Evolutionary conservation across 148 eudicot genomes (phyloP), one percentile per base, ranked within the genome.

Genomic region (Nyssa sinensis): DNA sequence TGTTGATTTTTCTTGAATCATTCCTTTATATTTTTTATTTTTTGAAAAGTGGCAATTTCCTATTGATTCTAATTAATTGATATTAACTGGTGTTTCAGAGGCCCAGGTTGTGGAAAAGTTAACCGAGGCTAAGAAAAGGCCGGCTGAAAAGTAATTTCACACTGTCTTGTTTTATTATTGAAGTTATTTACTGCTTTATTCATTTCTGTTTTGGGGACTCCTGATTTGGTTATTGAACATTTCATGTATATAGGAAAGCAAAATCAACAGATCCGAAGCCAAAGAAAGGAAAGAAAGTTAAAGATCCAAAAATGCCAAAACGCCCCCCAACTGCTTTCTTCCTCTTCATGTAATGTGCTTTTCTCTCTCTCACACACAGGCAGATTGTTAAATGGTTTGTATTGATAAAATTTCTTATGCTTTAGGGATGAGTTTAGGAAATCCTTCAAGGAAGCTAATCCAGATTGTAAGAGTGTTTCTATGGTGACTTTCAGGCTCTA

Each of bases 391-490:
- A 0, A 5, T 55, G 59, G 4, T 19, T n/a, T 17, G 16, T 13
- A 44, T 12, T 14, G 16, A 12, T 4, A 1, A 1, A 44, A 44
- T 0, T 35, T 16, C 37, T 5, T 32, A 21, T 77, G 57, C 30
- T 70, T 28, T 71, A 94, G 98, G 96, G 91, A 88, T 35, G 96
- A 92, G 3, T 94, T 94, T 71, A 83, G 97, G 76, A 88, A 92
- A 69, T 57, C 84, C 0, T 90, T 55, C 77, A 94, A 88, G 88
- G 97, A 88, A 62, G 89, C 85, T 30, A 84, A 94, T 73, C 97
- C 97, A 25, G 92, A 86, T 17, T 79, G 82, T 74, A 92, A 89
- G 84, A 89, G 83, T 61, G 90, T 85, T 57, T 67, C 92, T 33
- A 72, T 47, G 88, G 94, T 92, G 75, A 8, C 5, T 19, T 62